Conservation (phyloP, 768 basidiomycete species). For the Clitopilus passeckerianus region DNA sequence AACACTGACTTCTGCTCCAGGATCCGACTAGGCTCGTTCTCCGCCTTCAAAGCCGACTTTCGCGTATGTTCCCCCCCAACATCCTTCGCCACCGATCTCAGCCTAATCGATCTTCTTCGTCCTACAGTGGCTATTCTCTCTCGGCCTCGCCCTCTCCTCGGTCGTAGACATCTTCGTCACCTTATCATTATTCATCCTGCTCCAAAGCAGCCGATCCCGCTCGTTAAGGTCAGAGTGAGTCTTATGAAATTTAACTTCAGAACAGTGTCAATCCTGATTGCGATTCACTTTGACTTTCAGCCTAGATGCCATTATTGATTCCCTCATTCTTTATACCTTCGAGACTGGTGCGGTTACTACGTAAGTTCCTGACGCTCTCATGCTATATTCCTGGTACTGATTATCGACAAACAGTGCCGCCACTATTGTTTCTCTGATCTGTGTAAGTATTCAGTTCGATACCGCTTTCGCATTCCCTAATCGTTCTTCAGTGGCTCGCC, state of each 20-base stretch:
- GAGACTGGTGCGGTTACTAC: conserved; percentile 51
- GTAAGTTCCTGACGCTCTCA: conserved; percentile 12
- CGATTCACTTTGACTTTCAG: conserved; percentile 15
- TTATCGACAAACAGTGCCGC: not conserved
- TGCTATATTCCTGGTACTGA: not conserved
- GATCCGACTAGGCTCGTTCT: conserved; percentile 7
- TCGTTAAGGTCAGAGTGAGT: conserved; percentile 27
- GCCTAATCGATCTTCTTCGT: not conserved
- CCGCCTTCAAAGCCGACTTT: not conserved
- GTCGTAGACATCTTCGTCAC: conserved; percentile 47
- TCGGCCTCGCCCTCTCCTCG: conserved; percentile 45
- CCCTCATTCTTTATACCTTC: conserved; percentile 44
- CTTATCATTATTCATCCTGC: conserved; percentile 34
- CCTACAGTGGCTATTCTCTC: conserved; percentile 48
- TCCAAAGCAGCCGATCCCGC: conserved; percentile 31
- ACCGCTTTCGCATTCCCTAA: not conserved
- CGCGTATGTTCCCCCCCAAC: not conserved
- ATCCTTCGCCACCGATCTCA: not conserved
- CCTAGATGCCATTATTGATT: conserved; percentile 40
- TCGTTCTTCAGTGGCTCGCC: conserved; percentile 1
- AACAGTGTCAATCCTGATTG: not conserved
- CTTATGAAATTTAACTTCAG: not conserved
- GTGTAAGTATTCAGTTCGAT: conserved; percentile 1
- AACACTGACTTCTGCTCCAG: conserved; percentile 9
- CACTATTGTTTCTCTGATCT: conserved; percentile 6